Base-by-base conservation (phyloP, 2,329 filamentous ascomycete species). In the Sordariomycetes sp. region DNA sequence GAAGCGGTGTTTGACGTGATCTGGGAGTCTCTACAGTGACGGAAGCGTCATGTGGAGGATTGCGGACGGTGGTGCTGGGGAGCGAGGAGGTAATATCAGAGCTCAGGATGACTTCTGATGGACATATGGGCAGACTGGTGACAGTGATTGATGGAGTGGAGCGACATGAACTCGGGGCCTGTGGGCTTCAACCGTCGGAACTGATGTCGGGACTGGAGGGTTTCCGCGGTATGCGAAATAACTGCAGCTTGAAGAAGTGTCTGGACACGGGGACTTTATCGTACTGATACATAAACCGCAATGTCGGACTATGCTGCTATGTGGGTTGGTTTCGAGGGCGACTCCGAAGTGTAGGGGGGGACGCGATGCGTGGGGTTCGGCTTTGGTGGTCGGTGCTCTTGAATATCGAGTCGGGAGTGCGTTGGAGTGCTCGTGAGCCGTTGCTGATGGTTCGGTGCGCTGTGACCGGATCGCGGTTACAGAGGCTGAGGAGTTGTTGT, bases 221-320 rank as follows among this genome's bases (percentile, higher is more conserved):
- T 79, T 85, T 93, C 75, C 84, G 81, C 79, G 80, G 75, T 83
- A 85, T 87, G 78, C 86, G 86, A 85, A 93, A 93, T 76, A 82
- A 74, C 78, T 88, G 86, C 84, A 93, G 86, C 84, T 86, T 86
- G 73, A 86, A 79, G 73, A 86, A 86, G 81, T 90, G 82, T 85
- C 81, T 85, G 79, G 86, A 87, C 80, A 86, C 79, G 83, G 84
- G 78, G 78, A 76, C 76, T 58, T 72, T 61, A 79, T 83, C 82
- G 85, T 86, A 82, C 86, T 87, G 87, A 94, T 94, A 94, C 87
- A 94, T 94, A 93, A 84, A 94, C 86, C 82, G 58, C 55, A 57
- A 55, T 54, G 51, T 59, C 48, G 44, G 5, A 17, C n/a, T n/a
- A n/a, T n/a, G 25, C 25, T 28, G 25, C 21, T 31, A 10, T 6